Conservation (phyloP, 106 monocot genomes). For the Allium sativum region DNA sequence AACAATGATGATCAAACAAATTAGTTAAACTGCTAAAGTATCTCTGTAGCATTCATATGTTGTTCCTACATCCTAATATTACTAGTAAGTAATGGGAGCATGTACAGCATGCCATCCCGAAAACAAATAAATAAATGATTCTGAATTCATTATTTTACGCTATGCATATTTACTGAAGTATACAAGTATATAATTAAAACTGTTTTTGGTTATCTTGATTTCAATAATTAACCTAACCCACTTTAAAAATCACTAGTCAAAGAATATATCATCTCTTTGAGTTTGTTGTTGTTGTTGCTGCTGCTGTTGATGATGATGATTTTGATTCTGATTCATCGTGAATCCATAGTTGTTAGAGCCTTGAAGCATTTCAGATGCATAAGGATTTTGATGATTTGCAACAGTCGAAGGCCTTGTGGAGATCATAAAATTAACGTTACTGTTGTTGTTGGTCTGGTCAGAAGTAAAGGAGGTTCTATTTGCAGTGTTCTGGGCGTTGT, state of each 20-base stretch:
- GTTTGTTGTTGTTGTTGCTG: conserved; percentile 3
- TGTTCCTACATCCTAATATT: no score
- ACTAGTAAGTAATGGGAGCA: no score
- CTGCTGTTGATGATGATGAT: conserved; percentile 11
- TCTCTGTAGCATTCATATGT: no score
- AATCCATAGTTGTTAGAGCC: neutral
- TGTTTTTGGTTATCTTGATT: neutral
- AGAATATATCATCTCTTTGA: conserved; percentile 28
- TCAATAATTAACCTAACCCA: neutral
- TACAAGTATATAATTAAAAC: neutral
- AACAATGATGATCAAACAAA: no score
- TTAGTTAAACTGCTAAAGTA: no score
- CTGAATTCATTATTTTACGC: neutral
- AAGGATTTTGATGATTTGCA: conserved; percentile 1
- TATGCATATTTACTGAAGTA: neutral
- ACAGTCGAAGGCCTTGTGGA: conserved; percentile 9
- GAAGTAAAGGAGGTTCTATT: no score
- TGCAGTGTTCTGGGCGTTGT: neutral
- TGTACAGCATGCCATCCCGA: no score
- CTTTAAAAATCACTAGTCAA: conserved; percentile 16
- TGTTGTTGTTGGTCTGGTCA: neutral
- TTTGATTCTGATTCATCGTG: conserved; percentile 1
- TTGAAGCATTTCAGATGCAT: conserved; percentile 11
- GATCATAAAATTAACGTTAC: conserved; percentile 10
- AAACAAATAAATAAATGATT: conserved; percentile 18